Evolutionary conservation across 2,329 filamentous ascomycete species (phyloP), one percentile per base, ranked within the genome.

Genomic region (Ophiostoma populinum): DNA sequence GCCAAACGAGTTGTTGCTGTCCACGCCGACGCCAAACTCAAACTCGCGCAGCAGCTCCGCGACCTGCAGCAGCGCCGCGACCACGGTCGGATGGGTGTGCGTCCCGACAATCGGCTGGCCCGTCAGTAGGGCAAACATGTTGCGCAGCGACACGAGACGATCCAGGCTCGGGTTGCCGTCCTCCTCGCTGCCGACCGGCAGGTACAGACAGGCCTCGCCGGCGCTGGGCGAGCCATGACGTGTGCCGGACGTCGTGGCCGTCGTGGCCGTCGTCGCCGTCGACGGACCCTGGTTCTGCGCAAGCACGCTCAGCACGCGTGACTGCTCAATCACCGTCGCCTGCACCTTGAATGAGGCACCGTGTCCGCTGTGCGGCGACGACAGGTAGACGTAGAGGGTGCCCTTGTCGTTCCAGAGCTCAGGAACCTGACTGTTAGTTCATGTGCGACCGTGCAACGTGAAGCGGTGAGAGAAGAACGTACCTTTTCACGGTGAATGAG

Each of bases 341-440:
- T 61, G 59, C 6, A 76, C 62, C 46, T 68, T 74, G 55, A 77
- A 76, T 1, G 68, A 75, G 2, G 72, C 63, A 0, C 65, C 66
- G 7, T 50, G 52, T 8, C 62, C 62, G 39, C 56, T 62, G 5
- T 55, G 54, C 36, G 57, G 61, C 1, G 70, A 59, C 37, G 65
- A 65, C 4, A 79, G 52, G 44, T 71, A 70, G 15, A 79, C 61
- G 34, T 61, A 56, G 17, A 75, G 61, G 40, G 63, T 63, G 25
- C 67, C 71, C 34, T 51, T 55, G 36, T 75, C 70, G 43, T 72
- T 68, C 74, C 74, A 78, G 15, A 79, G 52, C 49, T 78, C 74
- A 2, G 72, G 69, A 4, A 77, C 67, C 69, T 74, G 39, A 12
- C 19, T 3, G n/a, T 11, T 9, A 16, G 19, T 30, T 15, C 10